Percentiles rank a stretch among this genome's conserved stretches.
phyloP scores from a whole-genome alignment of 768 basidiomycete species.

The Coprinopsis marcescibilis region DNA sequence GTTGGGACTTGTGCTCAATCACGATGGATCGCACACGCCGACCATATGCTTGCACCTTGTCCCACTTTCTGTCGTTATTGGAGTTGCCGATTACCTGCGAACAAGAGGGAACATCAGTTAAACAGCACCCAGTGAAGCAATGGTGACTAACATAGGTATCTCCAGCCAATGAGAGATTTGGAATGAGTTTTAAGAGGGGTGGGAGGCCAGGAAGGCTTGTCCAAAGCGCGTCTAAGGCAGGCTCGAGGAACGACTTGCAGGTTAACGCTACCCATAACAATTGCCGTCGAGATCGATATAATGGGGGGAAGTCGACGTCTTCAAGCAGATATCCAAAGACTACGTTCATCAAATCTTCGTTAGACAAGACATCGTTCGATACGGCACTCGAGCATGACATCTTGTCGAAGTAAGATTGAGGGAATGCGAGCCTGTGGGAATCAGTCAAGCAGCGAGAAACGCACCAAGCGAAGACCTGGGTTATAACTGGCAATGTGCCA shows the following conservation, averaged over 20 bases:
- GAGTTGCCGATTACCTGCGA: too few relatives aligned
- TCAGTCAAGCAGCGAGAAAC: too few relatives aligned
- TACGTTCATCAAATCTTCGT: slow-evolving; percentile 1
- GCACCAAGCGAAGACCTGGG: not conserved
- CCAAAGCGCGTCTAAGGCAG: not conserved
- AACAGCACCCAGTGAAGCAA: not conserved
- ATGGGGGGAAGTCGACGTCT: not conserved
- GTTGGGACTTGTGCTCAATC: not conserved
- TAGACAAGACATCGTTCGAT: not conserved
- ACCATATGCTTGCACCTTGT: not conserved
- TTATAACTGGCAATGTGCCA: not conserved
- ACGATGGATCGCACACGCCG: not conserved
- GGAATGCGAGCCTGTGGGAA: not conserved
- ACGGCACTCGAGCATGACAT: not conserved
- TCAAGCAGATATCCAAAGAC: not conserved
- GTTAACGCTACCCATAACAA: not conserved
- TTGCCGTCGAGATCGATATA: not conserved
- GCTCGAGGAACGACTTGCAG: not conserved
- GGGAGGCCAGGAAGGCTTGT: not conserved
- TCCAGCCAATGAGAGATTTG: not conserved
- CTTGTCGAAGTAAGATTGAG: not conserved
- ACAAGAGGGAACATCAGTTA: not conserved
- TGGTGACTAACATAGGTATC: not conserved
- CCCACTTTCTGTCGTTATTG: not conserved
- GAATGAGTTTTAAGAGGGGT: not conserved